Conservation (phyloP, 2,329 filamentous ascomycete genomes). For the Verruconis gallopava region DNA sequence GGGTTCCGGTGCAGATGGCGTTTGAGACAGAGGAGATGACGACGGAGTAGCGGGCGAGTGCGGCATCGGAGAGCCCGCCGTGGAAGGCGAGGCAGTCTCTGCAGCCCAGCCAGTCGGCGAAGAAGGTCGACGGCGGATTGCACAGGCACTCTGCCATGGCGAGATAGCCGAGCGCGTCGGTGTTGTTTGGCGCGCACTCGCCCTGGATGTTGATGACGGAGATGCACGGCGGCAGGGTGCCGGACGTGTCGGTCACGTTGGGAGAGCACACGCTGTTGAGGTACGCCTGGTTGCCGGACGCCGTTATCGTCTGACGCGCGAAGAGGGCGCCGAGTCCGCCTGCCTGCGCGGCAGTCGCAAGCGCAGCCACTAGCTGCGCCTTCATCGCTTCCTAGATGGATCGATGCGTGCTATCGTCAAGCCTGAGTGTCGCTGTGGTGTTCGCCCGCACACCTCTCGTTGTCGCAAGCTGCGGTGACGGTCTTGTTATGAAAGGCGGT, state of each 20-base stretch:
- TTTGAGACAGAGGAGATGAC: constrained; percentile 26
- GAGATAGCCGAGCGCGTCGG: constrained; percentile 16
- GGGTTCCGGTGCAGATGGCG: constrained; percentile 26
- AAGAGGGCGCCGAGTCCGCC: not conserved
- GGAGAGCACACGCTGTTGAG: constrained; percentile 10
- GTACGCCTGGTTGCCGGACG: constrained; percentile 5
- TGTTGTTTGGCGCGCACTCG: constrained; percentile 23
- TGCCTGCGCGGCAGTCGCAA: not conserved
- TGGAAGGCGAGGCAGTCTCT: constrained; percentile 30
- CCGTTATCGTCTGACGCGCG: not conserved
- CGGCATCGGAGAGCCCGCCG: constrained; percentile 26
- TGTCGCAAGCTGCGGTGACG: too few species aligned
- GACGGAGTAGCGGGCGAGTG: constrained; percentile 21
- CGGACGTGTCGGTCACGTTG: not conserved
- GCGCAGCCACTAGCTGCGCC: not conserved
- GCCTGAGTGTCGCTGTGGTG: too few species aligned
- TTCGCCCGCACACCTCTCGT: too few species aligned
- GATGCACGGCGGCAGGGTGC: constrained; percentile 21
- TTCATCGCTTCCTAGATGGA: too few species aligned
- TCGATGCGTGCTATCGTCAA: too few species aligned
- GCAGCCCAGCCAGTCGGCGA: constrained; percentile 31
- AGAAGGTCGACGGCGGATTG: constrained; percentile 26
- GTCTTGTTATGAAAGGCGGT: too few species aligned
- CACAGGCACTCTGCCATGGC: constrained; percentile 31
- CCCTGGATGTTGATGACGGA: constrained; percentile 23